Base-by-base conservation (phyloP, 805 yeast species). In the Schwanniomyces sp. region DNA sequence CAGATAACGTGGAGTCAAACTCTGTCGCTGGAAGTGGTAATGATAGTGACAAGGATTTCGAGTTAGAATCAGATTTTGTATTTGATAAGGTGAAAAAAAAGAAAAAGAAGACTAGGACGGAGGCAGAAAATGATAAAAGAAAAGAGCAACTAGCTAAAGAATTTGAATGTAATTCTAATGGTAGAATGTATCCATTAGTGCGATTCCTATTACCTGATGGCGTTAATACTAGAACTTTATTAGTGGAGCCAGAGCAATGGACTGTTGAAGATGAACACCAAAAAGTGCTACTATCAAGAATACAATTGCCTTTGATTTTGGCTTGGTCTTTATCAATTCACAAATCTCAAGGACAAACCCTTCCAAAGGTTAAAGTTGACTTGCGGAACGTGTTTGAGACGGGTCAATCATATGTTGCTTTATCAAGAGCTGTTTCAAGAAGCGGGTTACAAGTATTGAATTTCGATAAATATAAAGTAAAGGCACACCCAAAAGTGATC, bases 301-400 rank as follows among this genome's bases (percentile, higher is more conserved):
- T 76, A 0, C 99, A 94, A 60, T 55, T 94, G 2, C 99, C 99
- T 0, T 69, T 94, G 45, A 84, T 92, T 56, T 70, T 91, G n/a
- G 96, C 99, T 0, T 94, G 98, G 97, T 91, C 99, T 0, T 67
- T 94, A 39, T 91, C 97, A 0, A 91, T 94, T 40, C 99, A 94
- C 63, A 92, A 94, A 68, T 84, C 97, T 0, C 99, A 92, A 64
- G 99, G 99, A 0, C 98, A 94, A 63, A 91, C 98, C 1, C 50
- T 63, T 37, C 63, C 61, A 1, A 91, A 66, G 96, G 99, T 10
- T 91, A 92, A 66, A 88, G 96, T 92, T 5, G 96, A 94, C 62
- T 74, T 92, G 51, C 73, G 77, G 32, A 75, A 76, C 47, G 82
- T 87, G 1, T 92, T 92, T 66, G 98, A 91, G 61, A 84, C 81